phyloP scores from a whole-genome alignment of 208 protist genomes.

The Trypanosoma theileri region DNA sequence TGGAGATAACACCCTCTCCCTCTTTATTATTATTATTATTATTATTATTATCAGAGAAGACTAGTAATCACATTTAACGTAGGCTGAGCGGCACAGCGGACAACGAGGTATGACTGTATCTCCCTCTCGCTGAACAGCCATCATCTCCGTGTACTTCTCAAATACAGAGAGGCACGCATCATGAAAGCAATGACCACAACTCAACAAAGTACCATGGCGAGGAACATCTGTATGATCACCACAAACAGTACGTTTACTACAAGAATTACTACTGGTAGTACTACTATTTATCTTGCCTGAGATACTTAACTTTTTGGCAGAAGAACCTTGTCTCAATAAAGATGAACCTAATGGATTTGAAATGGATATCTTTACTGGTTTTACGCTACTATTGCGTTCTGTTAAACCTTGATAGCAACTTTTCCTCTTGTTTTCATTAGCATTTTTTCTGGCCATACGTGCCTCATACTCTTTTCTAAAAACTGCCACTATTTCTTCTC shows the following conservation, averaged over 20 bases:
- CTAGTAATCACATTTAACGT: constrained; percentile 72
- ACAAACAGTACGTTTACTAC: background rate
- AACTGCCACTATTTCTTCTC: constrained; percentile 30
- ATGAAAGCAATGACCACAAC: constrained; percentile 87
- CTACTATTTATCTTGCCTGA: background rate
- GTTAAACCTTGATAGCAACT: background rate
- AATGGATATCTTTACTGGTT: too few species aligned
- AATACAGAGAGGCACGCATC: constrained; percentile 65
- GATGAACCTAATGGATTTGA: too few species aligned
- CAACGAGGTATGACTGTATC: constrained; percentile 39
- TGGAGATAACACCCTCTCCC: too few species aligned
- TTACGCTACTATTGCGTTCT: background rate
- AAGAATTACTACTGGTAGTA: background rate
- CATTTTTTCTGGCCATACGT: constrained; percentile 20
- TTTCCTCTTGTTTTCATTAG: constrained; percentile 2
- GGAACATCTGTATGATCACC: background rate
- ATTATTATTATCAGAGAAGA: too few species aligned
- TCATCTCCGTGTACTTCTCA: constrained; percentile 68
- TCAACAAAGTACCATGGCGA: constrained; percentile 64
- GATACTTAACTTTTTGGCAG: too few species aligned
- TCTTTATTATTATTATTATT: too few species aligned
- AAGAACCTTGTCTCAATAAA: too few species aligned
- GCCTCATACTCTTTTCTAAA: constrained; percentile 50
- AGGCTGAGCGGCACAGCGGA: constrained; percentile 78
- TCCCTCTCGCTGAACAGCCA: constrained; percentile 26